Base-by-base conservation (phyloP, 2,329 filamentous ascomycete genomes). In the Aspergillus ochraceoroseus region DNA sequence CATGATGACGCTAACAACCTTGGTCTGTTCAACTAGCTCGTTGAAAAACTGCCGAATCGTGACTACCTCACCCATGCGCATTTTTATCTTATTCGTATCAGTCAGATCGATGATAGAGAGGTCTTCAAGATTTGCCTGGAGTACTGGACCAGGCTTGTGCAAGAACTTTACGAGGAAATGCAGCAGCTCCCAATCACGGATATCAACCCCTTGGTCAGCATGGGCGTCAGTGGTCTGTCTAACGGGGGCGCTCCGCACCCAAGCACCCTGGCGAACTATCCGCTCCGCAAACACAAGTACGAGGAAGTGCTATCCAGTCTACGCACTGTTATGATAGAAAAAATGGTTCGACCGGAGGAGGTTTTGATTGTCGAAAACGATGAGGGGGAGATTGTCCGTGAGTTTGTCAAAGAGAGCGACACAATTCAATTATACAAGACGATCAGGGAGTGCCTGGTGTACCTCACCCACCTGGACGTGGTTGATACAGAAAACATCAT, bases 341-440 rank as follows among this genome's bases (percentile, higher is more conserved):
- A 95, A 75, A 98, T 98, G 92, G 92, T 98, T 20, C 80, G 89
- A 29, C 92, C 92, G 0, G 92, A 98, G 68, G 94, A 98, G 69
- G 94, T 98, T 6, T 68, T 98, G 54, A 94, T 98, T 58, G 92
- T 98, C n/a, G 92, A 98, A 68, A 98, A 98, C 64, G 92, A 98
- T 49, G 92, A 98, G 67, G 92, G 94, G 49, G 92, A 98, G 64
- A 98, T 98, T 55, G 92, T 98, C 19, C 87, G 92, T 55, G 92
- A 98, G 61, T 98, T 98, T 52, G 92, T 98, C 63, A 98, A 98
- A 73, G 92, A 98, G 70, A 95, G 89, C 56, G 92, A 98, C 66
- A 98, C 92, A 0, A 95, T 98, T 30, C 92, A 98, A 68, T 78
- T 98, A 1, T 98, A 98, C 78, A 98, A 98, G 76, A 96, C 92